A percentile compares a stretch with the other conserved stretches of the same genome.
Evolutionary conservation across 306 rosid species (phyloP).

Genomic region (Vicia villosa): DNA sequence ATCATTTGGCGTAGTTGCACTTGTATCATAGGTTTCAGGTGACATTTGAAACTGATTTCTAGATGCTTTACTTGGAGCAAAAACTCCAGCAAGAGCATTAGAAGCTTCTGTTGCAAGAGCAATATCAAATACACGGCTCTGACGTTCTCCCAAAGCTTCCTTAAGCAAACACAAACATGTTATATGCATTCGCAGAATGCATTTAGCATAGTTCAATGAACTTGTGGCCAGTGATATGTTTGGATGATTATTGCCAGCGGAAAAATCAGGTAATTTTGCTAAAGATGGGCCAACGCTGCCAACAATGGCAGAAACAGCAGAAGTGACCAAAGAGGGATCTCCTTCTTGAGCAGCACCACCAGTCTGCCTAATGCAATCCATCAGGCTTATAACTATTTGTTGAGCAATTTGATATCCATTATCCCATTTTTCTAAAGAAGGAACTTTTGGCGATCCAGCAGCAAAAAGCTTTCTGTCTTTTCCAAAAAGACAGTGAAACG

Average conservation of each 20-base stretch:
- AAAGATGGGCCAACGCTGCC: slow-evolving; percentile 64
- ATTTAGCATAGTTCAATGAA: slow-evolving; percentile 66
- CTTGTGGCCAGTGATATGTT: slow-evolving; percentile 55
- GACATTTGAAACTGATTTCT: slow-evolving; percentile 71
- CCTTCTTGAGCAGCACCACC: slow-evolving; percentile 99
- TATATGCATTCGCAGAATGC: slow-evolving; percentile 71
- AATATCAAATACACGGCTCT: slow-evolving; percentile 90
- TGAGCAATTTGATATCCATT: slow-evolving; percentile 84
- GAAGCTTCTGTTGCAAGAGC: slow-evolving; percentile 87
- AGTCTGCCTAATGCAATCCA: slow-evolving; percentile 91
- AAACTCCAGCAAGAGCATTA: slow-evolving; percentile 68
- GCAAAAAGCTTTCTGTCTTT: slow-evolving; percentile 74
- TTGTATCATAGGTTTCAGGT: slow-evolving; percentile 68
- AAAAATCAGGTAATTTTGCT: slow-evolving; percentile 65
- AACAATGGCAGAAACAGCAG: slow-evolving; percentile 88
- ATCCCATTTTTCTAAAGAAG: slow-evolving; percentile 73
- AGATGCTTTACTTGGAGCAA: slow-evolving; percentile 76
- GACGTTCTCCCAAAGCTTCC: slow-evolving; percentile 97
- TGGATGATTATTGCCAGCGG: slow-evolving; percentile 55
- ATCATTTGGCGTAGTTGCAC: slow-evolving; percentile 55
- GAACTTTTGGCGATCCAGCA: slow-evolving; percentile 60
- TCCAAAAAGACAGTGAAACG: slow-evolving; percentile 56
- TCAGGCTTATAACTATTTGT: slow-evolving; percentile 64
- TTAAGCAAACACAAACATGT: slow-evolving; percentile 79
- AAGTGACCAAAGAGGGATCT: slow-evolving; percentile 89